These are phyloP conservation scores for Bacidia rubella DNA, from an alignment of 495 filamentous ascomycete genomes.

Conservation along the genomic window DNA sequence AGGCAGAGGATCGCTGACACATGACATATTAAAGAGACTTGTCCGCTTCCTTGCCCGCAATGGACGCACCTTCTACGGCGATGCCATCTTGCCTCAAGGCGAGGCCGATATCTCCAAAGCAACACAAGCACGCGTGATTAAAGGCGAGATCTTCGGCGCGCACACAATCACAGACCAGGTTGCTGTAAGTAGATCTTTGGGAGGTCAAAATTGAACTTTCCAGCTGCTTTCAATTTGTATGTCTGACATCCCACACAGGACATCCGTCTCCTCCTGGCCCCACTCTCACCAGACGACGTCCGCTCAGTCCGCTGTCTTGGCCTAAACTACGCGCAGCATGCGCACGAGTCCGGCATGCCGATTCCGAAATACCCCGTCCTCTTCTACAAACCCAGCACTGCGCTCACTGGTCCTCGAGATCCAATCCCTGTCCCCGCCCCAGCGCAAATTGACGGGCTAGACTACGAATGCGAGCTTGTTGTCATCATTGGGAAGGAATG, in stretches of 20 bases:
- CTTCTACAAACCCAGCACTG: slow-evolving; percentile 72
- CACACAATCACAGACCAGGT: slow-evolving; percentile 57
- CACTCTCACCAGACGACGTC: slow-evolving; percentile 53
- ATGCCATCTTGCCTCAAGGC: slow-evolving; percentile 60
- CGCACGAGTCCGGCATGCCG: slow-evolving; percentile 55
- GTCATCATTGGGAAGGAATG: slow-evolving; percentile 62
- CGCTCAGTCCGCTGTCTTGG: slow-evolving; percentile 67
- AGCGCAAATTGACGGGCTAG: slow-evolving; percentile 48
- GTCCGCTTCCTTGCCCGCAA: slow-evolving; percentile 68
- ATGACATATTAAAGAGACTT: slow-evolving; percentile 40
- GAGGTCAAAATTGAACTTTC: background rate
- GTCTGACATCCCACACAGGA: slow-evolving; percentile 26
- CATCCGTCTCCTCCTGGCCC: slow-evolving; percentile 53
- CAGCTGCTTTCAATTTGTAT: background rate
- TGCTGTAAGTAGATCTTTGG: slow-evolving; percentile 20
- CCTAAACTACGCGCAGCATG: slow-evolving; percentile 71
- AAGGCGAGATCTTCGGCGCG: slow-evolving; percentile 60
- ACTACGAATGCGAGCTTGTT: slow-evolving; percentile 81
- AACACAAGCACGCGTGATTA: slow-evolving; percentile 52
- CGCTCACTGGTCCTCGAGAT: slow-evolving; percentile 55
- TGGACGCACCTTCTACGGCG: slow-evolving; percentile 67
- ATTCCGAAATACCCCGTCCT: slow-evolving; percentile 65
- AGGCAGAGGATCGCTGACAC: too few relatives aligned
- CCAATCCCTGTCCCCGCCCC: slow-evolving; percentile 49
- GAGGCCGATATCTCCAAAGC: slow-evolving; percentile 52